Conservation (phyloP, 495 filamentous ascomycete genomes). For the Darksidea phi region DNA sequence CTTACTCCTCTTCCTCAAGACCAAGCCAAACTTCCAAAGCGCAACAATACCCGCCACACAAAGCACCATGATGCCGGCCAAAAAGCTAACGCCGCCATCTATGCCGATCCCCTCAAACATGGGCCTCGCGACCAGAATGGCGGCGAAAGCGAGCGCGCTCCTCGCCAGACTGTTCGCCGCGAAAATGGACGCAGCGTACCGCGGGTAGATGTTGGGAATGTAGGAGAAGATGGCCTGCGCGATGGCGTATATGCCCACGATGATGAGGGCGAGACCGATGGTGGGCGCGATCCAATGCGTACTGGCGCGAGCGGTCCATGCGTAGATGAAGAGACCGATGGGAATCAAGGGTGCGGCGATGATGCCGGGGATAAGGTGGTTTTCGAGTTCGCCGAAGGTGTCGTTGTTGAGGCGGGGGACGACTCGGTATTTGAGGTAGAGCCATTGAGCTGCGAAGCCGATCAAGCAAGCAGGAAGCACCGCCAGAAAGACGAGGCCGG, state of each 20-base stretch:
- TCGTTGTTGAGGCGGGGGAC: constrained; percentile 51
- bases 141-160: constrained; percentile 54
- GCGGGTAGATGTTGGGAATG: constrained; percentile 59
- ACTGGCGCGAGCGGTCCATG: constrained; percentile 53
- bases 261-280: constrained; percentile 57
- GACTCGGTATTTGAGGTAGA: constrained; percentile 53
- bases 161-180: constrained; percentile 61
- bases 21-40: constrained; percentile 38
- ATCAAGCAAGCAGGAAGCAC: constrained; percentile 56
- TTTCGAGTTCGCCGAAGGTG: constrained; percentile 52
- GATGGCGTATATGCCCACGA: constrained; percentile 50
- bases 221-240: constrained; percentile 65
- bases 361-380: constrained; percentile 47
- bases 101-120: constrained; percentile 58
- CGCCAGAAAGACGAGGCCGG: constrained; percentile 63
- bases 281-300: constrained; percentile 61
- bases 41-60: constrained; percentile 41
- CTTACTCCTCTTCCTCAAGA: constrained; percentile 39
- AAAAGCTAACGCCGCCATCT: constrained; percentile 52
- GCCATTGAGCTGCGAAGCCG: constrained; percentile 51
- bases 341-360: constrained; percentile 52
- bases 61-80: constrained; percentile 56
- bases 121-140: constrained; percentile 56
- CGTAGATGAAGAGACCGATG: constrained; percentile 62
- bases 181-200: constrained; percentile 60